phyloP scores from a whole-genome alignment of 1,139 yeast species.

The Magnusiomyces clavatus region DNA sequence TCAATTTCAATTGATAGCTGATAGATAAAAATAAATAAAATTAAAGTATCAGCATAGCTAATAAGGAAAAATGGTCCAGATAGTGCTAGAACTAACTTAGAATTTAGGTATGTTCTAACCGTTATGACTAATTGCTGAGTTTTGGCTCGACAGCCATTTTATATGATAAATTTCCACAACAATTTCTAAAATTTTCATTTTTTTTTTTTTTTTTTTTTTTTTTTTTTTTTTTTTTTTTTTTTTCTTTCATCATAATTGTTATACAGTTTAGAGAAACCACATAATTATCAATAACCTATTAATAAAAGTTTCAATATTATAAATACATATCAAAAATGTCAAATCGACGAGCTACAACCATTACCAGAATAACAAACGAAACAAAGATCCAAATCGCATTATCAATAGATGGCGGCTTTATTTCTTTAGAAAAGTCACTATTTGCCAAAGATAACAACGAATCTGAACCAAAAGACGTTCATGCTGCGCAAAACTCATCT shows the following conservation, averaged over 20 bases:
- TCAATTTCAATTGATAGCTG: no score
- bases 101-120: no score
- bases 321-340: constrained; percentile 2
- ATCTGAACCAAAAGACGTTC: constrained; percentile 33
- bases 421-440: constrained; percentile 52
- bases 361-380: constrained; percentile 78
- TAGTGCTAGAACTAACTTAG: no score
- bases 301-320: neutral
- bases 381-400: constrained; percentile 85
- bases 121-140: no score
- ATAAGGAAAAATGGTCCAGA: no score
- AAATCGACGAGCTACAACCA: constrained; percentile 40
- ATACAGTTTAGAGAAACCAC: no score
- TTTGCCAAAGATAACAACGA: constrained; percentile 22
- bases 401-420: constrained; percentile 74
- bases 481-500: constrained; percentile 54
- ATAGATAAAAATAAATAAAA: neutral
- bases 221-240: no score
- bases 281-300: neutral
- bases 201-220: neutral
- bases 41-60: no score
- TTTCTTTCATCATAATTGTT: no score
- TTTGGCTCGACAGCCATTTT: no score
- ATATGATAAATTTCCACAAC: no score
- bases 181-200: neutral